These are phyloP conservation scores for Rosa multiflora DNA, from an alignment of 306 rosid species.

Conservation along the genomic window DNA sequence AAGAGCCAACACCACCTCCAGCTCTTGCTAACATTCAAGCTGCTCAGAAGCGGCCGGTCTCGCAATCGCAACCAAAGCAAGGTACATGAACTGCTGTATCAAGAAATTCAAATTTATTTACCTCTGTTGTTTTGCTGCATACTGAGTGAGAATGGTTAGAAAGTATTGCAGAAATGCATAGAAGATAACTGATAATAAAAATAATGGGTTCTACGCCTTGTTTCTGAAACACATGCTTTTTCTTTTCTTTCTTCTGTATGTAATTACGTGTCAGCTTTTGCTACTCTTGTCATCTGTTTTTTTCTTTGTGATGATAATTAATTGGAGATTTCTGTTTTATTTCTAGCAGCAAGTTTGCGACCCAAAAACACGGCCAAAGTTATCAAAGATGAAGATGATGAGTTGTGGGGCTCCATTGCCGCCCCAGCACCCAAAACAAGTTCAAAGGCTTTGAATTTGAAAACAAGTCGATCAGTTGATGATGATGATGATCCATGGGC, in stretches of 20 bases:
- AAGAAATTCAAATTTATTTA: background rate
- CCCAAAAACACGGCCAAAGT: conserved; percentile 51
- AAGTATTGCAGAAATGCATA: conserved; percentile 5
- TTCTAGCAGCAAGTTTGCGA: conserved; percentile 52
- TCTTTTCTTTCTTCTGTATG: background rate
- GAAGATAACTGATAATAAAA: background rate
- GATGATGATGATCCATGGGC: conserved; percentile 97
- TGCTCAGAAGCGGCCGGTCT: conserved; percentile 92
- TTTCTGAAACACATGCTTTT: background rate
- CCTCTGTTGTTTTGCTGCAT: background rate
- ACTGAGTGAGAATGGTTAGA: background rate
- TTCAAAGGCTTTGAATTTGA: conserved; percentile 59
- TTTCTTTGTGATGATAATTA: background rate
- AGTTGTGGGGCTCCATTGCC: conserved; percentile 91
- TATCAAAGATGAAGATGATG: conserved; percentile 62
- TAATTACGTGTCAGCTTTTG: background rate
- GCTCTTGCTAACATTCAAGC: conserved; percentile 88
- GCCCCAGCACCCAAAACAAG: conserved; percentile 81
- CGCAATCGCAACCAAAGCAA: conserved; percentile 67
- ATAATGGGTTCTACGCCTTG: background rate
- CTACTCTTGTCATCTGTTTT: background rate
- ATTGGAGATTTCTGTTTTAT: conserved; percentile 8
- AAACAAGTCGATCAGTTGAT: conserved; percentile 36
- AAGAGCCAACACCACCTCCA: conserved; percentile 67
- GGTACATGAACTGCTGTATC: conserved; percentile 37